Evolutionary conservation across 257 asterid genomes (phyloP).

Genomic region (Jaltomata sinuosa): DNA sequence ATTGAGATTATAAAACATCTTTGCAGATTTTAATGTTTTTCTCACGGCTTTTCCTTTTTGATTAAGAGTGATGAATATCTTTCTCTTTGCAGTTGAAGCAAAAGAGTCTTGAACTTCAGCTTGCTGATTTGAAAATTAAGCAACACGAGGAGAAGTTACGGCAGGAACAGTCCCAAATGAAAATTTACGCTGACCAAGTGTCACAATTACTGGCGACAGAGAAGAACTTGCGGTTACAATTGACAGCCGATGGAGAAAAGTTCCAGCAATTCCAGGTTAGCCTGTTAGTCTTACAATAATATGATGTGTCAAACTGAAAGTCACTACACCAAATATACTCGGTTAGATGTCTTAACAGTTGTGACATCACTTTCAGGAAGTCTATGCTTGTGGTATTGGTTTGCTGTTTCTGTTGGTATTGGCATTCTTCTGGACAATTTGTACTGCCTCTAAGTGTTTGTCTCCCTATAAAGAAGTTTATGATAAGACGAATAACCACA

Average conservation of each 20-base stretch:
- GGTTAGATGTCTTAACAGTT: background rate
- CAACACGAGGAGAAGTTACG: conserved; percentile 75
- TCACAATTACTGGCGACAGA: conserved; percentile 80
- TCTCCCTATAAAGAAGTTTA: background rate
- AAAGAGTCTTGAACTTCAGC: conserved; percentile 83
- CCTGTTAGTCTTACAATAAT: background rate
- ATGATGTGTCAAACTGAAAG: background rate
- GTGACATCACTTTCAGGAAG: background rate
- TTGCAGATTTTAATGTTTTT: background rate
- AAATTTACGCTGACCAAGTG: conserved; percentile 82
- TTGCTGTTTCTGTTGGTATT: background rate
- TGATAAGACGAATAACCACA: background rate
- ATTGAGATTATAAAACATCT: background rate
- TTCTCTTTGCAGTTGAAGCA: conserved; percentile 70
- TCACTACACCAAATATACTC: background rate
- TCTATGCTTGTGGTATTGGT: background rate
- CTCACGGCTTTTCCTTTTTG: background rate
- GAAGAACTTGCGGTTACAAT: conserved; percentile 84
- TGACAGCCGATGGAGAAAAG: conserved; percentile 95
- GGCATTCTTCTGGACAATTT: background rate
- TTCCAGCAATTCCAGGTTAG: conserved; percentile 96
- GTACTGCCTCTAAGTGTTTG: background rate
- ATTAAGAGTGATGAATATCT: background rate
- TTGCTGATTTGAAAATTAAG: conserved; percentile 79
- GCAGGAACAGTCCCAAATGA: conserved; percentile 93